Percentiles rank a stretch among this genome's conserved stretches.
Conservation (phyloP, 1,284 basidiomycete genomes). For the Cerioporus squamosus region DNA sequence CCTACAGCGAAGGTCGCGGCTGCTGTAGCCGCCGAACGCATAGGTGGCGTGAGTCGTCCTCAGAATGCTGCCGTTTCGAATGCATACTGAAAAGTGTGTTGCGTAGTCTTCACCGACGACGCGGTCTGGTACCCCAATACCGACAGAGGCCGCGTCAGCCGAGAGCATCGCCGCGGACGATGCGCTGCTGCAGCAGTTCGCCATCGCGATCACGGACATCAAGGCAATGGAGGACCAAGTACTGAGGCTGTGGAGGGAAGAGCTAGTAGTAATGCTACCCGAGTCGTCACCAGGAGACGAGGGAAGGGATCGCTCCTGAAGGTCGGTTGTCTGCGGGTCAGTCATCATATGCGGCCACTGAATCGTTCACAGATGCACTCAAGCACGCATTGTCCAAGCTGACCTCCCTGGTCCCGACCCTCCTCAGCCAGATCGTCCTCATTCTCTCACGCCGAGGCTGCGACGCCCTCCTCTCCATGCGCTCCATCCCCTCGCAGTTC, state of each 20-base stretch:
- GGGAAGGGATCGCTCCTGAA: constrained; percentile 50
- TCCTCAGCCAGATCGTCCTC: constrained; percentile 68
- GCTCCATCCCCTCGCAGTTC: constrained; percentile 88
- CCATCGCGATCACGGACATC: constrained; percentile 69
- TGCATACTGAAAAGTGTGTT: background rate
- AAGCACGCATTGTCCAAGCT: constrained; percentile 53
- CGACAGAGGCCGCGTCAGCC: constrained; percentile 50
- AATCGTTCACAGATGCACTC: constrained; percentile 54
- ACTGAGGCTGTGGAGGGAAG: constrained; percentile 63
- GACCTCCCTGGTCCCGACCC: constrained; percentile 51
- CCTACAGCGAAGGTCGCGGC: constrained; percentile 34
- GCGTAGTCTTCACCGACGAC: constrained; percentile 31
- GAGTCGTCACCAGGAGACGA: constrained; percentile 32
- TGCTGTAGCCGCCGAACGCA: constrained; percentile 42
- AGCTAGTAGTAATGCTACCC: constrained; percentile 67
- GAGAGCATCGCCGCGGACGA: constrained; percentile 69
- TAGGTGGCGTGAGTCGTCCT: constrained; percentile 19
- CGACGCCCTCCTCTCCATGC: constrained; percentile 85
- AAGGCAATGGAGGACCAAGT: constrained; percentile 55
- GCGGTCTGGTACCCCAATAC: constrained; percentile 56
- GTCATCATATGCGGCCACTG: background rate
- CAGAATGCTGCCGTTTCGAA: background rate
- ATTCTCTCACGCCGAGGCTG: constrained; percentile 81
- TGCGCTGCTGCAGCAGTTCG: constrained; percentile 58
- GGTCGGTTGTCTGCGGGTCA: constrained; percentile 41